Evolutionary conservation across 768 basidiomycete species (phyloP).

Genomic region (Termitomyces sp.): DNA sequence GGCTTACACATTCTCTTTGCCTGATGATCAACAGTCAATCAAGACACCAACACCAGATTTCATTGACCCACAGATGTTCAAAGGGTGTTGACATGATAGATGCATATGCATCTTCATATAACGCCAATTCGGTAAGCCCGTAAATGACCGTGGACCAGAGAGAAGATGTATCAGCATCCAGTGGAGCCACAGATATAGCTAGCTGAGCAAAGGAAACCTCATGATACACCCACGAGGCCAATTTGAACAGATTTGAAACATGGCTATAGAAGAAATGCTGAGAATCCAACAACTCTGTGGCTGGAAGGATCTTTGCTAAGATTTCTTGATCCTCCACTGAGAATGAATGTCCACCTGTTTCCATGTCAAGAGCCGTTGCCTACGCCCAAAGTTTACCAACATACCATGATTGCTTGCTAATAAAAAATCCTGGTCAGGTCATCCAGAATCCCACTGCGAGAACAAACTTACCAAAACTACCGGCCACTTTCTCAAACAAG

Average conservation of each 20-base stretch:
- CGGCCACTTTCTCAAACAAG: constrained; percentile 70
- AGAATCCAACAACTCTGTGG: constrained; percentile 50
- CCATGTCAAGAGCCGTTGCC: constrained; percentile 8
- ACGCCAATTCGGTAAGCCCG: constrained; percentile 66
- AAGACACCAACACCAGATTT: not conserved
- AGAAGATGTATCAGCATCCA: constrained; percentile 52
- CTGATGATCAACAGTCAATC: constrained; percentile 34
- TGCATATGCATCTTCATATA: constrained; percentile 88
- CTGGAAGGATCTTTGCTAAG: constrained; percentile 58
- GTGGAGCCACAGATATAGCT: constrained; percentile 68
- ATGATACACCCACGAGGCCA: constrained; percentile 46
- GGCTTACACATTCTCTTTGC: constrained; percentile 76
- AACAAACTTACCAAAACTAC: constrained; percentile 61
- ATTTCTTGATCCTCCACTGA: constrained; percentile 63
- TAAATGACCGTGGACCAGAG: constrained; percentile 80
- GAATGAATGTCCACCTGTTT: constrained; percentile 43
- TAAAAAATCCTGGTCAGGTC: not conserved
- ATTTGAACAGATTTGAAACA: constrained; percentile 70
- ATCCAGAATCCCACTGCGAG: not conserved
- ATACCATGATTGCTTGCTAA: constrained; percentile 11
- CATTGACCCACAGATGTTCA: constrained; percentile 66
- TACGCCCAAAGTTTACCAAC: not conserved
- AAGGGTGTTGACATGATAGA: constrained; percentile 72
- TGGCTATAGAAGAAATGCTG: constrained; percentile 77
- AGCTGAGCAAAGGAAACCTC: constrained; percentile 76